Evolutionary conservation across 306 rosid species (phyloP), one percentile per base, ranked within the genome.

Genomic region (Cyclanthera cordifolia): DNA sequence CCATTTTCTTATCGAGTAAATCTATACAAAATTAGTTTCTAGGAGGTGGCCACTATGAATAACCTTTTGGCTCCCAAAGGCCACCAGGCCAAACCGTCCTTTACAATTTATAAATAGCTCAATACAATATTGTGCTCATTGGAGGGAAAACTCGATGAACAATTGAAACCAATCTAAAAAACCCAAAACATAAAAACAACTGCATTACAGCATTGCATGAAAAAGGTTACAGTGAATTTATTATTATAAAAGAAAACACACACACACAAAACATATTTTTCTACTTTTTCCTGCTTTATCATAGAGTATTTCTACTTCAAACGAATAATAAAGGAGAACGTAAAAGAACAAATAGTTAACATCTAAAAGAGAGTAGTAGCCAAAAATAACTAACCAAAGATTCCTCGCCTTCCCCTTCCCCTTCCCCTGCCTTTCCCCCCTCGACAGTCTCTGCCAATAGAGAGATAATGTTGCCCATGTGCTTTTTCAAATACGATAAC

Each of bases 401-500:
- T 69, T 91, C 95, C 72, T 87, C 90, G 11, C 3, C n/a, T n/a
- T n/a, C n/a, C n/a, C n/a, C n/a, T n/a, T 87, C 41, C 41, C 41
- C 9, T 34, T 34, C 41, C 41, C 9, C 43, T 37, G 7, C 43
- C 43, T 79, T 88, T 73, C 86, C 90, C 67, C 85, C 96, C 70
- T 83, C 91, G 49, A 81, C 87, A 4, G 90, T 88, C 75, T 91
- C 97, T 9, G 87, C 88, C 78, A 88, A 77, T 61, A 91, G 91
- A 64, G 96, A 84, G 68, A 91, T 68, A 73, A 91, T 80, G 80
- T 85, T 91, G 52, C 77, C 86, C 81, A 91, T 41, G 74, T 91
- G 97, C 79, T 91, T 91, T 79, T 85, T 90, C 55, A 91, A 80
- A 82, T 91, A 91, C 5, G 92, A 91, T 41, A 91, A 80, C 71